Percentiles rank a stretch among this genome's conserved stretches.
These are phyloP conservation scores for Carpinus fangiana DNA, from an alignment of 306 rosid species.

Conservation along the genomic window DNA sequence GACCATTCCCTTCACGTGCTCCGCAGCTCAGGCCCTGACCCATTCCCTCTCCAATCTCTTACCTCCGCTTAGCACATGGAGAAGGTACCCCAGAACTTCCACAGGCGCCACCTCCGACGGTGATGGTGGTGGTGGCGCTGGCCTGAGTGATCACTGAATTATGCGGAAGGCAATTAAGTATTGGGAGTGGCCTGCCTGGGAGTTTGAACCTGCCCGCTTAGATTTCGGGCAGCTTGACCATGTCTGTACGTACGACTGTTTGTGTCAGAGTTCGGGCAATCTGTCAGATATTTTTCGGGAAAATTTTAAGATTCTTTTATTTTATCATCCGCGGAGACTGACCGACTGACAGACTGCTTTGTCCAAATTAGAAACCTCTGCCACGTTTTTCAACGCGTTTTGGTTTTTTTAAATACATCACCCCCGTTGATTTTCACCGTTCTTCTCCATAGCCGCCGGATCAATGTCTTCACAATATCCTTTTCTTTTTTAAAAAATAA, in stretches of 20 bases:
- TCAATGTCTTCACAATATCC: not conserved
- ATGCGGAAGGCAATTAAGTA: slow-evolving; percentile 16
- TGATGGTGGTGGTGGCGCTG: slow-evolving; percentile 9
- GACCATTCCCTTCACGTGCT: slow-evolving; percentile 39
- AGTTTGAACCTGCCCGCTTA: slow-evolving; percentile 54
- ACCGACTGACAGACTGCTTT: not conserved
- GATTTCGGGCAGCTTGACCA: slow-evolving; percentile 66
- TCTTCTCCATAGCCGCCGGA: not conserved
- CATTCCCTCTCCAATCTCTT: slow-evolving; percentile 45
- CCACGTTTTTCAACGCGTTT: not conserved
- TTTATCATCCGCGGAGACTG: not conserved
- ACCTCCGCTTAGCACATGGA: slow-evolving; percentile 24
- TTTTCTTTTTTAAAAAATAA: no score
- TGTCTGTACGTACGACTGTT: not conserved
- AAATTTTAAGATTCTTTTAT: not conserved
- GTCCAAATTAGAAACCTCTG: not conserved
- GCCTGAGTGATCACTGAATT: not conserved
- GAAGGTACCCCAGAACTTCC: not conserved
- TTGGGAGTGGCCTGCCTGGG: slow-evolving; percentile 30
- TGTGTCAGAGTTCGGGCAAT: slow-evolving; percentile 2
- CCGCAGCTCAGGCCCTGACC: slow-evolving; percentile 80
- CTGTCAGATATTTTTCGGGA: slow-evolving; percentile 4
- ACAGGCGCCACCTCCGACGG: slow-evolving; percentile 57
- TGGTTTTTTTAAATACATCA: not conserved
- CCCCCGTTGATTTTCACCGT: not conserved